These are phyloP conservation scores for Plantago rigida DNA, from an alignment of 305 asterid species.

Conservation along the genomic window DNA sequence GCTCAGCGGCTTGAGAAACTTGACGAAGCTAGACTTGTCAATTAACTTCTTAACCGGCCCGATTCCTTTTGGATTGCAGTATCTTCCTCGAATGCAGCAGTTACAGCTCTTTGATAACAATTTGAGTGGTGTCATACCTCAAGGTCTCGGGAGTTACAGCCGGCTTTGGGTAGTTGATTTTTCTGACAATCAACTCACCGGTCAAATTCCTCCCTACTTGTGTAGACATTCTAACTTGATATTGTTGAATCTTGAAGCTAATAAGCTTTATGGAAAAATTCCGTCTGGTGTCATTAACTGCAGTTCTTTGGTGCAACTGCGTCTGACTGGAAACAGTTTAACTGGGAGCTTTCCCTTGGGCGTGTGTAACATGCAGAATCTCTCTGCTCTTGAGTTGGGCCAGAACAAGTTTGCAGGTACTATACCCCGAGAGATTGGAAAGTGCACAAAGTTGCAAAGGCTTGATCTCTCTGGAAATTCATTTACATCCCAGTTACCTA, in stretches of 20 bases:
- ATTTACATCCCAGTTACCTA: slow-evolving; percentile 54
- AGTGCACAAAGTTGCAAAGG: slow-evolving; percentile 63
- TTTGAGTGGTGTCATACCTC: slow-evolving; percentile 68
- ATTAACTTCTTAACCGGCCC: slow-evolving; percentile 68
- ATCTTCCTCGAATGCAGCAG: slow-evolving; percentile 46
- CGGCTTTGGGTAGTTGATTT: slow-evolving; percentile 77
- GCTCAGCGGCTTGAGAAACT: slow-evolving; percentile 49
- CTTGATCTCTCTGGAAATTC: slow-evolving; percentile 66
- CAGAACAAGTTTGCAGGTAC: slow-evolving; percentile 62
- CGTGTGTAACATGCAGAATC: slow-evolving; percentile 51
- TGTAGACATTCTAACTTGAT: slow-evolving; percentile 52
- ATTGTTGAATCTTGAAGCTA: slow-evolving; percentile 61
- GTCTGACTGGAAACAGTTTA: slow-evolving; percentile 51
- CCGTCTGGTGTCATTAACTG: slow-evolving; percentile 59
- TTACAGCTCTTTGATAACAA: slow-evolving; percentile 62
- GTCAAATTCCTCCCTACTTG: slow-evolving; percentile 60
- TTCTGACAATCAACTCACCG: slow-evolving; percentile 54
- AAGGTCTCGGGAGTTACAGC: slow-evolving; percentile 50
- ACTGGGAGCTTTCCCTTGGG: slow-evolving; percentile 64
- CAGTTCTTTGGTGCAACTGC: slow-evolving; percentile 51
- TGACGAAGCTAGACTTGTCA: slow-evolving; percentile 65
- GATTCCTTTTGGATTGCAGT: slow-evolving; percentile 66
- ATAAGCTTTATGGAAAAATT: slow-evolving; percentile 50
- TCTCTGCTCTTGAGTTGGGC: slow-evolving; percentile 69
- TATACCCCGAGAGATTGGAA: slow-evolving; percentile 47